A percentile compares a stretch with the other conserved stretches of the same genome.
Evolutionary conservation across 2,329 filamentous ascomycete genomes (phyloP).

Genomic region (Fusarium circinatum): DNA sequence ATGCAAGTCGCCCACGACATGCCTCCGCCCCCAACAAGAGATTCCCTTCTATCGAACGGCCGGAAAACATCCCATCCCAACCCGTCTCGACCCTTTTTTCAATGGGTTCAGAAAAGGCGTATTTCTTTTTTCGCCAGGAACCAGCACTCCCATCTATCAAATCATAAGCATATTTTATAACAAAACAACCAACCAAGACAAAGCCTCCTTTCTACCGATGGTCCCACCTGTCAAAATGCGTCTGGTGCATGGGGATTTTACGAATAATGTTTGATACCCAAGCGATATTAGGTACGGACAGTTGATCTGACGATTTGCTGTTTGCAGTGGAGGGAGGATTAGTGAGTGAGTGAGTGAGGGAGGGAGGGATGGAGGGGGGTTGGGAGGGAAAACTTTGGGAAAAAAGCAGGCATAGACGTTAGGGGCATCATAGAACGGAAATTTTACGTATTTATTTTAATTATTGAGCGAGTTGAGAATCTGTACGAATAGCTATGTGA

Average conservation of each 20-base stretch:
- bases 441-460: slow-evolving; percentile 35
- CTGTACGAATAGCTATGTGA: neutral
- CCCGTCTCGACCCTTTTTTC: slow-evolving; percentile 1
- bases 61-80: neutral
- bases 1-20: neutral
- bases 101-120: neutral
- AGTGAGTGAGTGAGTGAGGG: neutral
- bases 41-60: slow-evolving; percentile 25
- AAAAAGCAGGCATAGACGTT: slow-evolving; percentile 34
- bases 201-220: slow-evolving; percentile 31
- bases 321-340: neutral
- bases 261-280: slow-evolving; percentile 42
- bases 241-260: slow-evolving; percentile 38
- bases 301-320: slow-evolving; percentile 7
- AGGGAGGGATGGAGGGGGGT: neutral
- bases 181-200: slow-evolving; percentile 31
- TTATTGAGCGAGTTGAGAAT: slow-evolving; percentile 2
- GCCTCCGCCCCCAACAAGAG: neutral
- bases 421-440: slow-evolving; percentile 35
- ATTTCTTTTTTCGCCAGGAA: neutral
- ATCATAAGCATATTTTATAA: slow-evolving; percentile 7
- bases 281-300: slow-evolving; percentile 23
- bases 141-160: slow-evolving; percentile 1
- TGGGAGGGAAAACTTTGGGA: slow-evolving; percentile 6
- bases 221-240: slow-evolving; percentile 21